These are phyloP conservation scores for Theobroma grandiflorum DNA, from an alignment of 441 rosid genomes.

Conservation along the genomic window DNA sequence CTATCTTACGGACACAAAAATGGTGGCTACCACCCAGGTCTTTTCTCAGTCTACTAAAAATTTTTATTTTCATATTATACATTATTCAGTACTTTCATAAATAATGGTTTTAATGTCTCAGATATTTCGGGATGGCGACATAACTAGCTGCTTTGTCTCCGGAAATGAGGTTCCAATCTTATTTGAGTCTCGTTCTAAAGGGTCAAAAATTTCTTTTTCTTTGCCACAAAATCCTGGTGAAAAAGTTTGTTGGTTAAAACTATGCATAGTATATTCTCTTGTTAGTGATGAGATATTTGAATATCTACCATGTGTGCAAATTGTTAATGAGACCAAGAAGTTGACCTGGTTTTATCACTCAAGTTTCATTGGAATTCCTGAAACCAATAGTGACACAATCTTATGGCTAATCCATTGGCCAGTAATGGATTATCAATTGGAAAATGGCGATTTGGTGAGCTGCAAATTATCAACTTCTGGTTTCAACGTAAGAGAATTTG, in stretches of 20 bases:
- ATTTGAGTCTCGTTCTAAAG: neutral
- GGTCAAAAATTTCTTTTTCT: neutral
- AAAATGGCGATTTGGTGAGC: neutral
- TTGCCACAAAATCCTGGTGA: neutral
- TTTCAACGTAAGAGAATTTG: neutral
- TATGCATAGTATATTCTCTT: neutral
- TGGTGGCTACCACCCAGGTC: neutral
- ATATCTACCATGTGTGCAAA: fast-evolving
- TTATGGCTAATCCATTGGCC: neutral
- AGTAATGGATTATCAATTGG: neutral
- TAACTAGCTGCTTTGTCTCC: neutral
- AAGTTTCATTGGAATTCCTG: neutral
- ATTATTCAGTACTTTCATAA: neutral
- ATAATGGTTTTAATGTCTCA: neutral
- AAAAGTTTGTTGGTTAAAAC: neutral
- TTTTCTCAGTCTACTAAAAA: neutral
- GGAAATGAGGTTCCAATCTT: neutral
- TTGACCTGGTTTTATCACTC: neutral
- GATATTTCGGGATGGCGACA: neutral
- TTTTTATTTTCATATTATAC: neutral
- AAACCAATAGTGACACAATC: neutral
- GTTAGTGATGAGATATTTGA: neutral
- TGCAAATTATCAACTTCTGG: fast-evolving
- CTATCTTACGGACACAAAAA: neutral
- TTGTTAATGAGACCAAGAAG: neutral